Evolutionary conservation across 257 asterid genomes (phyloP).

Genomic region (Lycium barbarum): DNA sequence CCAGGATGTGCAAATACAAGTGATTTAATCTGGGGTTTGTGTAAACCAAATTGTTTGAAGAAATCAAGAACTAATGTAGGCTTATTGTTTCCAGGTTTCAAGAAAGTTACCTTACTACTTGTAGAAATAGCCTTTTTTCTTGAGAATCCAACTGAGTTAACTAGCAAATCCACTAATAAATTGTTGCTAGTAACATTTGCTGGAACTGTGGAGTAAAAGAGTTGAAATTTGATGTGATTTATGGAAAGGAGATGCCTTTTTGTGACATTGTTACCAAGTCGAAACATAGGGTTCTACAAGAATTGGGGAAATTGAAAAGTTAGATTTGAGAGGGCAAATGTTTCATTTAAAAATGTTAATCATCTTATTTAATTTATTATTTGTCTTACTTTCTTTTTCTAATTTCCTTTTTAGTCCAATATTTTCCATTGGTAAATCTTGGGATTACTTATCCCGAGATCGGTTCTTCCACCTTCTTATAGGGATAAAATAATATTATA

Average conservation of each 20-base stretch:
- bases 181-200: neutral
- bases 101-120: neutral
- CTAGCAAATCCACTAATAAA: conserved; percentile 32
- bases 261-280: neutral
- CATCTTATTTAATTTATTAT: too few species aligned
- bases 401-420: too few species aligned
- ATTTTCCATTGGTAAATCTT: too few species aligned
- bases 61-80: conserved; percentile 35
- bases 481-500: too few species aligned
- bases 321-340: too few species aligned
- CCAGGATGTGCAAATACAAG: conserved; percentile 8
- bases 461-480: too few species aligned
- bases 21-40: conserved; percentile 34
- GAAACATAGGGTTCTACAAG: neutral
- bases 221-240: neutral
- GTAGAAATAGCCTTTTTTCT: conserved; percentile 34
- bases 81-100: neutral
- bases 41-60: conserved; percentile 37
- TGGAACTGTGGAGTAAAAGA: neutral
- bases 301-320: too few species aligned
- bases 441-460: too few species aligned
- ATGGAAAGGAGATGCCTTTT: neutral
- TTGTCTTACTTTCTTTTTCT: too few species aligned
- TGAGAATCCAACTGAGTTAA: conserved; percentile 37
- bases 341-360: too few species aligned